Base-by-base conservation (phyloP, 192 early-diverging fungal species). In the Spinellus fusiger region DNA sequence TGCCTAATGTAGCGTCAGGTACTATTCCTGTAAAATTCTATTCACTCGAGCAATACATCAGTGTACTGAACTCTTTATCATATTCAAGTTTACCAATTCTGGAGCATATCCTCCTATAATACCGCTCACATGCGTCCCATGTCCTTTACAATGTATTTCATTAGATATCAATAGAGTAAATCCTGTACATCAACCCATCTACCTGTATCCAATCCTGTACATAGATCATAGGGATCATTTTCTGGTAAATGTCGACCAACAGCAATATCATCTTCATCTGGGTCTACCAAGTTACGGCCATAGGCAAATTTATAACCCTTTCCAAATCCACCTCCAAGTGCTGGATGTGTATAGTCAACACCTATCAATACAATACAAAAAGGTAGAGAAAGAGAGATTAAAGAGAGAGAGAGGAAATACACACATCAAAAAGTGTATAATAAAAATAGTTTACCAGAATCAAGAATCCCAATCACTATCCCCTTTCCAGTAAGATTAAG, bases 241-340 rank as follows among this genome's bases (percentile, higher is more conserved):
- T 73, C 40, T 13, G 27, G 48, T 9, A 31, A 49, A 26, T 59
- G 49, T 15, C 26, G 15, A 20, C 64, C 49, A 25, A 54, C 54
- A 50, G 50, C 5, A 4, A 32, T 27, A 12, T 61, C 57, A 22
- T 73, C 70, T 40, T 70, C 75, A 0, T 69, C 60, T 52, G 82
- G 76, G 34, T 81, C 84, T 1, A 90, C 78, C 64, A 86, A 73
- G 65, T 90, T 80, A 49, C 75, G 57, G 47, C 85, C 87, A 22
- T 83, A 81, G 33, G 57, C 70, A 69, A 86, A 77, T 34, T 73
- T 75, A 59, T 77, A 85, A 8, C 76, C 78, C n/a, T 61, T 29
- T n/a, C 83, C 83, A 70, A 81, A 87, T 55, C 85, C 84, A 31
- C 59, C 78, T 35, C 88, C 86, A 9, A 87, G 73, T 32, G 84